These are phyloP conservation scores for Hippophae gyantsensis DNA, from an alignment of 306 rosid genomes.

Conservation along the genomic window DNA sequence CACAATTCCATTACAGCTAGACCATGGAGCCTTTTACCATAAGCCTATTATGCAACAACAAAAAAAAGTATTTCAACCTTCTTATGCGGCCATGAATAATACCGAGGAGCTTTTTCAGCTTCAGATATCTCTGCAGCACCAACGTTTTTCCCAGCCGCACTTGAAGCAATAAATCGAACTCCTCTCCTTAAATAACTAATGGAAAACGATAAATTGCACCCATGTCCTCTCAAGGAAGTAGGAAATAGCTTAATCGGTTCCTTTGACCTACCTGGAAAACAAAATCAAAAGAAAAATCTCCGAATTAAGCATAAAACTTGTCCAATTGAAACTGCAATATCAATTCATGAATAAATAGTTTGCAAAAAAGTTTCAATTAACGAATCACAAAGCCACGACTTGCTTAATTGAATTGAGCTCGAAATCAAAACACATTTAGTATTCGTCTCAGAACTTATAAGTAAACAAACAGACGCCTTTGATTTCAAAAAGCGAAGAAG, in stretches of 20 bases:
- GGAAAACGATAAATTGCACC: constrained; percentile 22
- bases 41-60: neutral
- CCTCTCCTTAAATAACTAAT: constrained; percentile 26
- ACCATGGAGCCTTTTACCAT: neutral
- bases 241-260: constrained; percentile 35
- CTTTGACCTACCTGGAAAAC: constrained; percentile 29
- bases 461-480: constrained; percentile 4
- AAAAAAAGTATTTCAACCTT: constrained; percentile 34
- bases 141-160: constrained; percentile 22
- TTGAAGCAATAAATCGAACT: constrained; percentile 31
- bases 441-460: neutral
- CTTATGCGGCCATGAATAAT: constrained; percentile 55
- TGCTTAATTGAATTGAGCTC: neutral
- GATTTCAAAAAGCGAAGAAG: neutral
- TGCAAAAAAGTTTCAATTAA: neutral
- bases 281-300: constrained; percentile 3
- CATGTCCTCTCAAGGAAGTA: constrained; percentile 17
- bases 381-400: neutral
- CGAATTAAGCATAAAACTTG: neutral
- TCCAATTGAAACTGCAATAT: neutral
- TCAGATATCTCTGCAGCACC: constrained; percentile 39
- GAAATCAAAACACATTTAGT: too few relatives aligned
- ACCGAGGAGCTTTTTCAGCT: constrained; percentile 29
- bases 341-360: too few relatives aligned
- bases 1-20: neutral